Base-by-base conservation (phyloP, 176 grass and related monocot genomes). In the Bromus sterilis region DNA sequence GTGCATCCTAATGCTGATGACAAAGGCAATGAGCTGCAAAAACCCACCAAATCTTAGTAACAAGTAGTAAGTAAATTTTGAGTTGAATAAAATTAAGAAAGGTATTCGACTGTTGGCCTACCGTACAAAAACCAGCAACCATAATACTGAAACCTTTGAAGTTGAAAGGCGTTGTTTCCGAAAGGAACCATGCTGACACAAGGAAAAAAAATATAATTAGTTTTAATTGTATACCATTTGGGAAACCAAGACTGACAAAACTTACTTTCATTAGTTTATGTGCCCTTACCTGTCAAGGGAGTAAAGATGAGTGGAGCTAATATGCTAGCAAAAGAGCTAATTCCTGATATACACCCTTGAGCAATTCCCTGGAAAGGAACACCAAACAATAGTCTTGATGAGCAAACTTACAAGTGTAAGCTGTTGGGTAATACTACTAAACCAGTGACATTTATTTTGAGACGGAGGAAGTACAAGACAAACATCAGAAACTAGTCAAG, bases 141-240 rank as follows among this genome's bases (percentile, higher is more conserved):
- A 95, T 71, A 56, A 99, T 90, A 40, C 93, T 99, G 73, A 99
- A 99, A 14, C 96, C 96, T 89, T 98, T 91, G 86, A 95, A 93
- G 20, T 88, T 42, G 80, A 95, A 93, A 29, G 93, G 91, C 61
- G 60, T 76, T 89, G 89, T 76, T 71, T 93, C 89, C 18, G 96
- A 99, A 62, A 99, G 85, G 76, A 95, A 89, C 79, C 84, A 91
- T 74, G 96, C 96, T 99, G 84, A 18, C 36, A 71, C 43, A 64
- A 43, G 34, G 74, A 32, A 25, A 57, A 25, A 57, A 1, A 32
- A 58, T 9, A 28, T 18, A 24, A 66, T 3, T 43, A 3, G 9
- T 33, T 57, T 26, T 1, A 74, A 18, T 35, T 4, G 24, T 25
- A 24, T 44, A 18, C 24, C 71, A 62, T 36, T 61, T 16, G 39